phyloP scores from a whole-genome alignment of 2,329 filamentous ascomycete genomes.

The Trematosphaeria pertusa region DNA sequence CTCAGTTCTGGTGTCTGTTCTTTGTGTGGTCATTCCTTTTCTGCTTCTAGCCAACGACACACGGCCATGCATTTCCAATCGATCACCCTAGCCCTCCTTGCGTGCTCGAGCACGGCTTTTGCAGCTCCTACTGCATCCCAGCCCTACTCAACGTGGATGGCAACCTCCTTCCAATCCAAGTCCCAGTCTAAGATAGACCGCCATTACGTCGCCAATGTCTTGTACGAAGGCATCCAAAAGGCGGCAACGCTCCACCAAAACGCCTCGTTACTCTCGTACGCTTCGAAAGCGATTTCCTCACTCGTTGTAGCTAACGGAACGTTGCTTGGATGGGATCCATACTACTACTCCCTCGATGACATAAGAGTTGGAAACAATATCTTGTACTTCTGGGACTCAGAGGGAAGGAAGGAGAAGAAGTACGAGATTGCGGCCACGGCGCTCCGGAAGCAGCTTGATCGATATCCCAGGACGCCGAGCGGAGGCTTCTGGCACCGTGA shows the following conservation, averaged over 20 bases:
- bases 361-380: constrained; percentile 62
- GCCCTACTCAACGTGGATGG: constrained; percentile 52
- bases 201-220: constrained; percentile 55
- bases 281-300: constrained; percentile 55
- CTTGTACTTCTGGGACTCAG: constrained; percentile 57
- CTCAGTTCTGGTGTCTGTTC: no score
- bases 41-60: no score
- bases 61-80: no score
- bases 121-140: constrained; percentile 30
- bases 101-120: constrained; percentile 25
- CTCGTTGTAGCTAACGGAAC: constrained; percentile 58
- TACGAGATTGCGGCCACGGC: constrained; percentile 58
- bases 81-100: constrained; percentile 32
- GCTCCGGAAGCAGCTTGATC: constrained; percentile 56
- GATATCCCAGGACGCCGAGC: constrained; percentile 57
- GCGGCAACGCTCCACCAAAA: constrained; percentile 55
- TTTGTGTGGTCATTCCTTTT: no score
- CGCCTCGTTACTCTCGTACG: constrained; percentile 53
- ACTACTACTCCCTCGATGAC: constrained; percentile 57
- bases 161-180: constrained; percentile 57
- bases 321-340: constrained; percentile 55
- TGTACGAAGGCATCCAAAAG: constrained; percentile 57
- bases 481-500: constrained; percentile 64
- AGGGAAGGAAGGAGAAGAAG: constrained; percentile 50
- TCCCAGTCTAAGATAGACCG: constrained; percentile 49